Base-by-base conservation (phyloP, 139 green algal species). In the Micromonas commoda region DNA sequence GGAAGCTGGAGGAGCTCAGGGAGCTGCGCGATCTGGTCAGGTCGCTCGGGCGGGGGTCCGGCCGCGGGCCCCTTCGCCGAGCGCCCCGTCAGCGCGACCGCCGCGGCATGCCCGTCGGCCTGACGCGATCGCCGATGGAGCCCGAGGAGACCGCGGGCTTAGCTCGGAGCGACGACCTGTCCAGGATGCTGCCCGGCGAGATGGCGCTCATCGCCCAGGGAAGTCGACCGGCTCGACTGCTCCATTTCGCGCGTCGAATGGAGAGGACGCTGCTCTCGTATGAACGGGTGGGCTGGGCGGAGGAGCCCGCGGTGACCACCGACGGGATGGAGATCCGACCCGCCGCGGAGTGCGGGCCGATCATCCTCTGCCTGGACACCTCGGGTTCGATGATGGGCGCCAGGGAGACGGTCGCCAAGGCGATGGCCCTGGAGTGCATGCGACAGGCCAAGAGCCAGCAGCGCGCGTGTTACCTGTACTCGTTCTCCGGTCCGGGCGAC, bases 301-400 rank as follows among this genome's bases (percentile, higher is more conserved):
- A 85, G 28, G 67, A 81, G 53, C 45, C 63, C 1, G 67, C 74
- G 52, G 53, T 77, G 3, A 72, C 57, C 9, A 29, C 63, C 5
- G 57, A 71, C 4, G 37, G 77, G 0, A 61, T 53, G 2, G 77
- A 82, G 79, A 91, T 96, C 52, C 81, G 90, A 24, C 90, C 90
- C 52, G 91, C 88, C 0, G 90, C 88, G 0, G 81, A 87, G 61
- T 73, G 90, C 29, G 92, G 92, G 0, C 92, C 92, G 69, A 97
- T 97, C 77, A 83, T 97, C 80, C 85, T 97, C 64, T 97, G 92
- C 35, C 89, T 97, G 57, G 92, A 97, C 83, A 97, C 91, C 24
- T 88, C 78, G 24, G 91, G 88, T 73, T 82, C 63, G 54, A 92
- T 92, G 89, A 80, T 83, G 16, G 89, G 92, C 1, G 64, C 88